These are phyloP conservation scores for Irpex lacteus DNA, from an alignment of 1,284 basidiomycete species.

Conservation along the genomic window DNA sequence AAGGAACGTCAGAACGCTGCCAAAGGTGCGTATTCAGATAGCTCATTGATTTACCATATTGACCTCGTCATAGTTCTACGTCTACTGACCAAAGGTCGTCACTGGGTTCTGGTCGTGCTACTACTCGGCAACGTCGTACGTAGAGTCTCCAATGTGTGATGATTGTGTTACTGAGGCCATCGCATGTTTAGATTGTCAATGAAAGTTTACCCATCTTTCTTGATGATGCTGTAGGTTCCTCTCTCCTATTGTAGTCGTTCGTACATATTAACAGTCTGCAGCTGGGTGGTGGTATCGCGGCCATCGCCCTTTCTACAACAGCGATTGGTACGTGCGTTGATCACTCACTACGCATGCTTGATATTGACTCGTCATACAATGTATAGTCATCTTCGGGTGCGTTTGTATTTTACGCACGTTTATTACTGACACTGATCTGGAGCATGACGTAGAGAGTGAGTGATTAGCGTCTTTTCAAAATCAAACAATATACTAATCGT, in stretches of 20 bases:
- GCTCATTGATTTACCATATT: too few relatives aligned
- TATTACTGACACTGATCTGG: background rate
- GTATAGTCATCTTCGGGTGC: conserved; percentile 78
- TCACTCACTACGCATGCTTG: background rate
- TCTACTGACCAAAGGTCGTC: conserved; percentile 80
- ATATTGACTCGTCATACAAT: background rate
- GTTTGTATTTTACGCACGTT: conserved; percentile 17
- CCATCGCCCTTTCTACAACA: conserved; percentile 80
- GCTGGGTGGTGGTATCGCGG: conserved; percentile 84
- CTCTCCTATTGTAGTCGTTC: conserved; percentile 14
- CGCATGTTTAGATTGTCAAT: conserved; percentile 67
- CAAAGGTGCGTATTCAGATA: too few relatives aligned
- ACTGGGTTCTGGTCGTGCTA: conserved; percentile 93
- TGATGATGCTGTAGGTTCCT: conserved; percentile 71
- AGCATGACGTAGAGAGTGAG: conserved; percentile 43
- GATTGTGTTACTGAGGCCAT: background rate
- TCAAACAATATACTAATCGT: background rate
- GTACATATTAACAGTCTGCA: conserved; percentile 21
- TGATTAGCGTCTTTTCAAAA: conserved; percentile 3
- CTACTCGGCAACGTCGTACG: conserved; percentile 83
- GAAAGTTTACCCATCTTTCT: conserved; percentile 94
- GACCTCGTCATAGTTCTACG: conserved; percentile 50
- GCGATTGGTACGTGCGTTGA: conserved; percentile 62
- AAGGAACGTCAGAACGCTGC: conserved; percentile 68
- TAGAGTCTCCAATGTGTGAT: conserved; percentile 7